Conservation (phyloP, 768 basidiomycete species). For the Brasilioporus rufonigricans region DNA sequence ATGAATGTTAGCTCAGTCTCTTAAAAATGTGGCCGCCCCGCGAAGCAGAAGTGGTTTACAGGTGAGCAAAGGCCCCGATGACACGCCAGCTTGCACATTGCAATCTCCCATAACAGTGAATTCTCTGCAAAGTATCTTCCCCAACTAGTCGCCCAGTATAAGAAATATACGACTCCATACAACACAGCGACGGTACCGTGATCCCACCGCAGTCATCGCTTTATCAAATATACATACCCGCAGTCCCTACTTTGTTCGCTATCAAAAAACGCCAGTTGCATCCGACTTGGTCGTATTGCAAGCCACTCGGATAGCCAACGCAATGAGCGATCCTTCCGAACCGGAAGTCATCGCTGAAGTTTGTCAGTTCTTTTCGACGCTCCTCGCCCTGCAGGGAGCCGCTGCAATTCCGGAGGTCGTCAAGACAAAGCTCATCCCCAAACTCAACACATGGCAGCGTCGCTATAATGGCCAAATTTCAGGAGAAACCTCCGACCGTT, state of each 20-base stretch:
- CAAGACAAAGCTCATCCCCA: conserved; percentile 32
- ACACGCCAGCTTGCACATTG: not conserved
- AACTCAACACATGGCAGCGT: conserved; percentile 34
- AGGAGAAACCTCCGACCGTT: conserved; percentile 36
- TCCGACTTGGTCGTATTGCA: conserved; percentile 37
- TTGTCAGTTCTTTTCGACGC: conserved; percentile 40
- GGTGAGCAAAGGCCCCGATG: conserved; percentile 19
- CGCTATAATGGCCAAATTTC: conserved; percentile 30
- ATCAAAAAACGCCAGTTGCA: conserved; percentile 30
- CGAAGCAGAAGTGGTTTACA: not conserved
- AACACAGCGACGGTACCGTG: conserved; percentile 27
- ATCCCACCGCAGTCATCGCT: conserved; percentile 6
- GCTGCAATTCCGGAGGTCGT: conserved; percentile 31
- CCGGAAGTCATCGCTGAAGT: conserved; percentile 31
- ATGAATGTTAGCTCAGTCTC: conserved; percentile 26
- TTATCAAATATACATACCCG: not conserved
- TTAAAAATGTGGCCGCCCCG: conserved; percentile 23
- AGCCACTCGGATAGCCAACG: conserved; percentile 34
- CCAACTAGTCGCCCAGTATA: conserved; percentile 31
- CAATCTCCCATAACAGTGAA: conserved; percentile 6
- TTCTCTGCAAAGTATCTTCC: conserved; percentile 41
- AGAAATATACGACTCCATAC: conserved; percentile 20
- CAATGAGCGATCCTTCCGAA: conserved; percentile 6
- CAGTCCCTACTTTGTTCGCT: conserved; percentile 44
- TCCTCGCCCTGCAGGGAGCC: conserved; percentile 39